Conservation (phyloP, 345 rosid species). For the Populus alba region DNA sequence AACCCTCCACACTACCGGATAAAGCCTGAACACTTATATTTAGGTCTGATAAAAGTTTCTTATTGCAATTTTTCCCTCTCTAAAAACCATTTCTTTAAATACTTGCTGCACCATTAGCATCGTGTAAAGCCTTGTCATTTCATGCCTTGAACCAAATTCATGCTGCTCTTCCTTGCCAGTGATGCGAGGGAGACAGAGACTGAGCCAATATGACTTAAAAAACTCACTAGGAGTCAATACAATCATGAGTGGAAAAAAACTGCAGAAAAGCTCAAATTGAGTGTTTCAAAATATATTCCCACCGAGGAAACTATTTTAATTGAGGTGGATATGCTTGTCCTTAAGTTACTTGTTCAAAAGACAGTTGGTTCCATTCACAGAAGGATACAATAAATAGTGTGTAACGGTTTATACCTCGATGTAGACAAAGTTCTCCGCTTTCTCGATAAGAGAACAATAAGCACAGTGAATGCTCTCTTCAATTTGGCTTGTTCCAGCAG, state of each 20-base stretch:
- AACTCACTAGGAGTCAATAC: background rate
- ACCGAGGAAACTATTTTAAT: background rate
- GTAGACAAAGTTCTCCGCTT: conserved; percentile 87
- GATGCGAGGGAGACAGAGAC: background rate
- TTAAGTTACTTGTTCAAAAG: background rate
- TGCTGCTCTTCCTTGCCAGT: background rate
- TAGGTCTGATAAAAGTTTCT: background rate
- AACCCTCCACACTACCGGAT: background rate
- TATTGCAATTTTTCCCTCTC: background rate
- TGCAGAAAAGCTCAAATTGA: background rate
- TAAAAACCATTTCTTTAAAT: background rate
- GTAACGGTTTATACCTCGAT: conserved; percentile 65
- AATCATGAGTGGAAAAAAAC: background rate
- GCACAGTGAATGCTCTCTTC: conserved; percentile 97
- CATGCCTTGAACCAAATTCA: background rate
- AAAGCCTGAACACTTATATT: background rate
- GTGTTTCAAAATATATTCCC: background rate
- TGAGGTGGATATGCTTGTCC: background rate
- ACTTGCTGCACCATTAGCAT: background rate
- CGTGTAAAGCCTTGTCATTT: background rate
- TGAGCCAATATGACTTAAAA: background rate
- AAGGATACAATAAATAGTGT: background rate
- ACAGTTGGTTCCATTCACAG: background rate
- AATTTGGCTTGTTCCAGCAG: conserved; percentile 95
- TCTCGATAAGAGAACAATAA: conserved; percentile 91